Evolutionary conservation across 164 flowering plant species (phyloP), one percentile per base, ranked within the genome.

Genomic region (Magnolia sinica): DNA sequence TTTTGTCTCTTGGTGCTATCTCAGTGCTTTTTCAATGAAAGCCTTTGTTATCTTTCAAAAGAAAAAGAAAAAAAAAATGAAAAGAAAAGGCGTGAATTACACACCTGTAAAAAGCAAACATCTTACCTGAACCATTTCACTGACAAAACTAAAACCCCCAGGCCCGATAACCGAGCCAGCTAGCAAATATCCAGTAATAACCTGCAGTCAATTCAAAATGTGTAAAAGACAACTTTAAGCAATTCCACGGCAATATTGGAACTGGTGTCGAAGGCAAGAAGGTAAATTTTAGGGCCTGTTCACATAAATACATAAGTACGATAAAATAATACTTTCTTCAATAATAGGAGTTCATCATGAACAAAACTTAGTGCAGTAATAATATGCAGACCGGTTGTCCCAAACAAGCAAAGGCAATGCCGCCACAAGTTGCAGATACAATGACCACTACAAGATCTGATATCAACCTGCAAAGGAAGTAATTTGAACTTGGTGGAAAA

Each of bases 131-230:
- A 96, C 98, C 93, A 96, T 86, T 86, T 96, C 99, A 83, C 95
- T 91, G 31, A 96, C 91, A 87, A 96, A 84, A 84, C 83, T 88
- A 31, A 96, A 85, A 24, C 99, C 98, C 31, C 99, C 99, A 72
- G 98, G 98, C 76, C 98, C 99, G 83, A 96, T 87, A 50, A 91
- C 64, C 78, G 99, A 96, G 82, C 99, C 99, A 66, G 99, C 98
- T 58, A 96, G 90, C 87, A 96, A 80, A 85, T 96, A 94, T 68
- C 99, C 99, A 75, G 98, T 91, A 51, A 96, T 96, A 73, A 96
- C 98, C 99, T 96, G 88, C 80, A 83, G 82, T 65, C 58, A 50
- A 31, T 52, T 52, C 65, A 20, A 61, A 76, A 37, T 37, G 8
- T 49, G 52, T 24, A 73, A 31, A n/a, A 49, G n/a, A 29, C 71